Evolutionary conservation across 139 green algal genomes (phyloP).

Genomic region (Coccomyxa sp.): DNA sequence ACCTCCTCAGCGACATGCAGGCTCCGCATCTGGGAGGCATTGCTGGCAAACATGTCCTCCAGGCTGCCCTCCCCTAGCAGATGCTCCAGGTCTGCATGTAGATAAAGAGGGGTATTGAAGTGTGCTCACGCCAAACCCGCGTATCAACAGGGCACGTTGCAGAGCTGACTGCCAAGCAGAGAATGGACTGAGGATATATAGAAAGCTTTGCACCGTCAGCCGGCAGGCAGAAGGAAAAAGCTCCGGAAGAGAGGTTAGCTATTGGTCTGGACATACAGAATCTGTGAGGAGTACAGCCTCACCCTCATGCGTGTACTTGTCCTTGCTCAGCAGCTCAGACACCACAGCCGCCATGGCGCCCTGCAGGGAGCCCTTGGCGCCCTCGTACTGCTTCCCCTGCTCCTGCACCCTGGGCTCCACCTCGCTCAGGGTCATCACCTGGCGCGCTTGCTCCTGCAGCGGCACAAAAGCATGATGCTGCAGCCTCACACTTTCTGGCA

Average conservation of each 20-base stretch:
- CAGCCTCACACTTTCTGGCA: too few species aligned
- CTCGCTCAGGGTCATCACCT: conserved; percentile 34
- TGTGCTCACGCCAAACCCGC: too few species aligned
- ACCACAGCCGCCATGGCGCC: conserved; percentile 31
- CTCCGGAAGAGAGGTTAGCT: too few species aligned
- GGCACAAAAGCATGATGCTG: too few species aligned
- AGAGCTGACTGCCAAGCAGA: too few species aligned
- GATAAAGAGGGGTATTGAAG: too few species aligned
- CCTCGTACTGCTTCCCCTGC: conserved; percentile 2
- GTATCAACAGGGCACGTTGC: too few species aligned
- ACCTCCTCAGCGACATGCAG: conserved; percentile 26
- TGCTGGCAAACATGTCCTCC: conserved; percentile 47
- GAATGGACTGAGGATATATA: too few species aligned
- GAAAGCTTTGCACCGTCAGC: too few species aligned
- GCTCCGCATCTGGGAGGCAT: conserved; percentile 35
- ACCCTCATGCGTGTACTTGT: conserved; percentile 58
- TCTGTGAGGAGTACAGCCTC: too few species aligned
- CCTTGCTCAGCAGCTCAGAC: background rate
- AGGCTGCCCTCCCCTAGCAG: conserved; percentile 50
- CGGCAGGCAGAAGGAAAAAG: conserved; percentile 20
- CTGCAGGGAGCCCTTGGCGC: conserved; percentile 8
- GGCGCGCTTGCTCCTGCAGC: conserved; percentile 17
- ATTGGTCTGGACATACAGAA: too few species aligned
- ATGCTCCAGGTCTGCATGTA: conserved; percentile 48
- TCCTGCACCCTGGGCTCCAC: conserved; percentile 39